Evolutionary conservation across 2,329 filamentous ascomycete genomes (phyloP).

Genomic region (Fusarium equiseti): DNA sequence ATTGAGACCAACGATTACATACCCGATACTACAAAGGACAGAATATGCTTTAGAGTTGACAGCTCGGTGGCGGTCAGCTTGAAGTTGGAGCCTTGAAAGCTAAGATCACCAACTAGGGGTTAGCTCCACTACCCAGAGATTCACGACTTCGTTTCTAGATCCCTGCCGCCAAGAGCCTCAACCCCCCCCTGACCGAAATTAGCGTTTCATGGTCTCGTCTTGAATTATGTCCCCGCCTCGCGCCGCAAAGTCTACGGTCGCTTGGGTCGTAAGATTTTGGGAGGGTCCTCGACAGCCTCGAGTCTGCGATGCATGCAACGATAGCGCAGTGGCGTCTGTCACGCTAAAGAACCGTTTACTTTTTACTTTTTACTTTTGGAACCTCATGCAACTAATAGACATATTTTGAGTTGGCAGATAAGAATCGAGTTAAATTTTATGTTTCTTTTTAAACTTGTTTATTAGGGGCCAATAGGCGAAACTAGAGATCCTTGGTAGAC

Average conservation of each 20-base stretch:
- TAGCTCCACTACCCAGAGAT: neutral
- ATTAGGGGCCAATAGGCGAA: neutral
- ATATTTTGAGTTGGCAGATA: neutral
- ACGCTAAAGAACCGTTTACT: neutral
- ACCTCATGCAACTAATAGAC: neutral
- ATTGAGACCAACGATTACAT: neutral
- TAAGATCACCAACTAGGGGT: conserved; percentile 24
- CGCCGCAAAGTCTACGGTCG: neutral
- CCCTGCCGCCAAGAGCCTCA: conserved; percentile 23
- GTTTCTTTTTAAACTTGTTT: conserved; percentile 33
- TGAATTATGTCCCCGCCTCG: neutral
- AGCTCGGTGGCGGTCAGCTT: conserved; percentile 6
- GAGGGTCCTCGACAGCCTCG: neutral
- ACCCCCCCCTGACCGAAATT: conserved; percentile 7
- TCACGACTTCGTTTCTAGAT: conserved; percentile 8
- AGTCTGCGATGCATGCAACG: neutral
- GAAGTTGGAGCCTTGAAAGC: conserved; percentile 1
- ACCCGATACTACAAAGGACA: neutral
- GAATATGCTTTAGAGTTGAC: conserved; percentile 2
- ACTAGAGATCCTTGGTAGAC: neutral
- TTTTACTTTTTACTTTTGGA: neutral
- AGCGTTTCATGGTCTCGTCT: conserved; percentile 20
- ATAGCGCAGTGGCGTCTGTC: neutral
- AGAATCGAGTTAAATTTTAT: neutral
- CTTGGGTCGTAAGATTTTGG: neutral